Percentiles rank a stretch among this genome's conserved stretches.
phyloP scores from a whole-genome alignment of 164 flowering plant genomes.

The Sextonia rubra region DNA sequence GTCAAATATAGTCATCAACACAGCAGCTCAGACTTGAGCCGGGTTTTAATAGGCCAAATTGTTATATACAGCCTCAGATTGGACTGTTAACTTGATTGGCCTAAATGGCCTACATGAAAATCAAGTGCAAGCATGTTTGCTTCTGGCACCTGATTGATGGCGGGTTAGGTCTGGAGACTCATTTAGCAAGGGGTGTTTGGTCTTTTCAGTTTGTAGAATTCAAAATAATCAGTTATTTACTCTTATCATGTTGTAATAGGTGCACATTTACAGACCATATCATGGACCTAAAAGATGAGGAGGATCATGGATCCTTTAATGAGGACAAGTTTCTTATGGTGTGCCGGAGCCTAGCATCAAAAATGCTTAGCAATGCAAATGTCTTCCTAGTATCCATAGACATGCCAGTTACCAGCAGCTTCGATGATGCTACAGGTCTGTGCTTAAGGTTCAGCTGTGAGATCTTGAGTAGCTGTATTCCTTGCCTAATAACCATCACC shows the following conservation, averaged over 20 bases:
- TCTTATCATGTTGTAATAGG: conserved; percentile 24
- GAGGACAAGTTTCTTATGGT: conserved; percentile 68
- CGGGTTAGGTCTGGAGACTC: too few species aligned
- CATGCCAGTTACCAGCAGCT: conserved; percentile 61
- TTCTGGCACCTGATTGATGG: too few species aligned
- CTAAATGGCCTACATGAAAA: too few species aligned
- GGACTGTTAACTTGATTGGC: too few species aligned
- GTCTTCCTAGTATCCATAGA: conserved; percentile 68
- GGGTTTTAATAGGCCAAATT: too few species aligned
- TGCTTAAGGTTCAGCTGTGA: conserved; percentile 75
- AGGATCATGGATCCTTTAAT: conserved; percentile 18
- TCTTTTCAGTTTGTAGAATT: not conserved
- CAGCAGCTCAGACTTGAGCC: too few species aligned
- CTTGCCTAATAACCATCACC: conserved; percentile 59
- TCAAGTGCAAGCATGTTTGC: too few species aligned
- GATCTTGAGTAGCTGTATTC: conserved; percentile 66
- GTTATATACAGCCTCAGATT: too few species aligned
- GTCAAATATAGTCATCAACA: too few species aligned
- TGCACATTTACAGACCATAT: conserved; percentile 74
- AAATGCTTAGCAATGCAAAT: conserved; percentile 79
- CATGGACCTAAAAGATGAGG: conserved; percentile 34
- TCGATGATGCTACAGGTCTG: conserved; percentile 80
- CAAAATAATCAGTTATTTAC: not conserved
- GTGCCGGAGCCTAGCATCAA: conserved; percentile 64
- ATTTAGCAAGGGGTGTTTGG: not conserved